Percentiles rank a stretch among this genome's conserved stretches.
phyloP scores from a whole-genome alignment of 1,139 yeast genomes.

The Yamadazyma siamensis region DNA sequence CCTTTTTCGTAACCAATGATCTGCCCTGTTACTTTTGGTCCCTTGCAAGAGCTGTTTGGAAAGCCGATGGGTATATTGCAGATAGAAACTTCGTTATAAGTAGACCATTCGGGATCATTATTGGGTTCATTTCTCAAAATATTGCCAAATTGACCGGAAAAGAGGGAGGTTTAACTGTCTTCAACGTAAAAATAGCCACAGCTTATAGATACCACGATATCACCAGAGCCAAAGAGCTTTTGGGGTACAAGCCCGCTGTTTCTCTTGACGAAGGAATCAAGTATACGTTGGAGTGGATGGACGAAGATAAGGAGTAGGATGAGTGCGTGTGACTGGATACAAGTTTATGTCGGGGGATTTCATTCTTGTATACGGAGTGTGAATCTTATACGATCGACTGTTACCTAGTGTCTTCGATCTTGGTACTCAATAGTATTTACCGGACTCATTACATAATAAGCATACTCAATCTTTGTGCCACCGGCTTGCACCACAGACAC shows the following conservation, averaged over 20 bases:
- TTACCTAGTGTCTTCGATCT: too few relatives aligned
- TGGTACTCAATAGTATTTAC: too few relatives aligned
- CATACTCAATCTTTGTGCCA: too few relatives aligned
- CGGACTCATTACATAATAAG: too few relatives aligned
- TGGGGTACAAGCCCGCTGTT: conserved; percentile 82
- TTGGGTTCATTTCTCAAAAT: conserved; percentile 78
- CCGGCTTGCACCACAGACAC: too few relatives aligned
- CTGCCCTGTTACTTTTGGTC: conserved; percentile 97
- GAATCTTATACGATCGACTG: too few relatives aligned
- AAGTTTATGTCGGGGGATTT: too few relatives aligned
- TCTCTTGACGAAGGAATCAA: conserved; percentile 79
- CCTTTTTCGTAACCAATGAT: conserved; percentile 89
- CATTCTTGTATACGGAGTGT: too few relatives aligned
- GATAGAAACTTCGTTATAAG: conserved; percentile 64
- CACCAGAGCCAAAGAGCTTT: conserved; percentile 70
- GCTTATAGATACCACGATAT: conserved; percentile 96
- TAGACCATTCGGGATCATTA: conserved; percentile 68
- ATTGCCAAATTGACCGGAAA: conserved; percentile 68
- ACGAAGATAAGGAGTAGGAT: too few relatives aligned
- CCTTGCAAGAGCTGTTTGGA: conserved; percentile 94
- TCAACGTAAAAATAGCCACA: conserved; percentile 88
- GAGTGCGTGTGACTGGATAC: too few relatives aligned
- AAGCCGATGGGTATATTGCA: conserved; percentile 86
- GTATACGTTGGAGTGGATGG: conserved; percentile 84
- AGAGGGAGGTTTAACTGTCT: conserved; percentile 94